Percentiles rank a stretch among this genome's conserved stretches.
Conservation (phyloP, 129 eudicot species). For the Scalesia atractyloides region DNA sequence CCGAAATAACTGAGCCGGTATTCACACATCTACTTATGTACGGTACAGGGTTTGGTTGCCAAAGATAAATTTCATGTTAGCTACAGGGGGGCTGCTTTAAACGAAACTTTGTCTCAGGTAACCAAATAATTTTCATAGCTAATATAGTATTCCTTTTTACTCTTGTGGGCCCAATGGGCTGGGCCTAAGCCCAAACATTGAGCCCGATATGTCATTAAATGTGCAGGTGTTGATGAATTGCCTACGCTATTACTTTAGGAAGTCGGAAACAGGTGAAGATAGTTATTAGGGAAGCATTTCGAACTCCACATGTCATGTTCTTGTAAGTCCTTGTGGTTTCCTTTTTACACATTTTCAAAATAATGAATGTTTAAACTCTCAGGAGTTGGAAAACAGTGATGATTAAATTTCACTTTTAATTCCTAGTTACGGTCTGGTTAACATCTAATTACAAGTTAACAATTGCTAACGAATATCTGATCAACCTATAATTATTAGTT, state of each 20-base stretch:
- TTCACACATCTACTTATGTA: background rate
- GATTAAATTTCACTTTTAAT: background rate
- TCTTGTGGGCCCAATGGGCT: background rate
- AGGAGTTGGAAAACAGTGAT: background rate
- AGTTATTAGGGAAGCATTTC: conserved; percentile 58
- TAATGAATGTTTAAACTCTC: conserved; percentile 13
- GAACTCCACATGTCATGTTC: background rate
- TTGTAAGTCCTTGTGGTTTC: conserved; percentile 23
- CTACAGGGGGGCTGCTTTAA: conserved; percentile 84
- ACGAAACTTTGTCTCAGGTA: conserved; percentile 85
- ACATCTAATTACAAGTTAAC: background rate
- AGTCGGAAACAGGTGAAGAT: conserved; percentile 85
- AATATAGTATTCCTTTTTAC: background rate
- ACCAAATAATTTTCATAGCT: background rate
- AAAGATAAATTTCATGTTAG: conserved; percentile 92
- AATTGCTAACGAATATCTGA: no score
- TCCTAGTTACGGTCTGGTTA: background rate
- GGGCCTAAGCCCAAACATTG: background rate
- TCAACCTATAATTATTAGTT: no score
- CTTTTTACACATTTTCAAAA: conserved; percentile 19
- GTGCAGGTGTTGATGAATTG: conserved; percentile 80
- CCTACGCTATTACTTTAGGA: conserved; percentile 89
- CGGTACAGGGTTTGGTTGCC: conserved; percentile 74
- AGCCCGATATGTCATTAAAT: conserved; percentile 6
- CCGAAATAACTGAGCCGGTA: background rate